phyloP scores from a whole-genome alignment of 805 yeast genomes.

The Pichia insulana region DNA sequence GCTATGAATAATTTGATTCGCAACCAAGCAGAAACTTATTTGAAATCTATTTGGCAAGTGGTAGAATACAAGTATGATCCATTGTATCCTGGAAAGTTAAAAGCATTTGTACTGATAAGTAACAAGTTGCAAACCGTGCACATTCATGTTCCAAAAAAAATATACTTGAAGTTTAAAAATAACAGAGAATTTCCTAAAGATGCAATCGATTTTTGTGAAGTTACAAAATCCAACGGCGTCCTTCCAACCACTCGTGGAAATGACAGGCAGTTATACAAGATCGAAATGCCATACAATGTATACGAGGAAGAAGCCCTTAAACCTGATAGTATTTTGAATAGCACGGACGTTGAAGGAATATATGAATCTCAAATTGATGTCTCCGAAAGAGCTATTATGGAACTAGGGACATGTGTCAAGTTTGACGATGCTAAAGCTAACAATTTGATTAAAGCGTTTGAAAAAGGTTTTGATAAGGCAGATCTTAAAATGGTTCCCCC shows the following conservation, averaged over 20 bases:
- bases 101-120: conserved; percentile 60
- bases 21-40: conserved; percentile 70
- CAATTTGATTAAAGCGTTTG: conserved; percentile 75
- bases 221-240: conserved; percentile 49
- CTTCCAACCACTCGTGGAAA: conserved; percentile 64
- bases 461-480: conserved; percentile 68
- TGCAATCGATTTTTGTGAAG: conserved; percentile 40
- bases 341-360: conserved; percentile 52
- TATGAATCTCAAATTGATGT: conserved; percentile 69
- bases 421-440: conserved; percentile 72
- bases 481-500: conserved; percentile 41
- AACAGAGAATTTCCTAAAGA: conserved; percentile 22
- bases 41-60: conserved; percentile 79
- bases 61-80: conserved; percentile 56
- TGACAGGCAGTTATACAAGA: conserved; percentile 40
- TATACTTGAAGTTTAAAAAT: conserved; percentile 59
- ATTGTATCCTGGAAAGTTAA: conserved; percentile 60
- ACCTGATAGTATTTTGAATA: conserved; percentile 55
- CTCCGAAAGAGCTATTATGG: conserved; percentile 67
- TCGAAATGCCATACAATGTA: conserved; percentile 59
- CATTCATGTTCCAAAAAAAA: conserved; percentile 64
- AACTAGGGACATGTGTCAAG: conserved; percentile 63
- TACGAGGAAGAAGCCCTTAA: conserved; percentile 49
- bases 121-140: conserved; percentile 66
- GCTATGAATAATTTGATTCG: conserved; percentile 63